Base-by-base conservation (phyloP, 257 asterid species). In the Solanum sitiens region DNA sequence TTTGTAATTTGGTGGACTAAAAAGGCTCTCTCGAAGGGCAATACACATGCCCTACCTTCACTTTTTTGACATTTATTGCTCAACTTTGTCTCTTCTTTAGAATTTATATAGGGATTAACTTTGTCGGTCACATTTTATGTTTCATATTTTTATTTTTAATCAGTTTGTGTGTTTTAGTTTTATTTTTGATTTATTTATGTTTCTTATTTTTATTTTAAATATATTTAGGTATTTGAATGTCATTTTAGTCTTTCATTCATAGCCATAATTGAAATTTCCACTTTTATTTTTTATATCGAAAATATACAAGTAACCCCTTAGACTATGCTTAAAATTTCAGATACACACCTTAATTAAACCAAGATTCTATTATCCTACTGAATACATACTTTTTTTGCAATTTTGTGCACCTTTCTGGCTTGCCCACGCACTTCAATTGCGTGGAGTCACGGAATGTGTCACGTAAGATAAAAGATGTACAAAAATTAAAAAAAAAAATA, bases 331-430 rank as follows among this genome's bases (percentile, higher is more conserved):
- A 0, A 37, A 37, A 37, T 37, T 5, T 1, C 0, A 37, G 39
- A 37, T 1, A 37, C 0, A 37, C 6, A 37, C 5, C 1, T 37
- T 37, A 37, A 37, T 37, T 37, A 37, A 35, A 5, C 6, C 5
- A 37, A 37, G 7, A 0, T 37, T 0, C 1, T 37, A 37, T 37
- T 1, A 37, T 35, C 0, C 1, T 35, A 1, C 6, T 35, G 7
- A 6, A 37, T 5, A 5, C 0, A 37, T 37, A 37, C 5, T 1
- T 37, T 37, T 37, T 37, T 37, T 0, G 2, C 6, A 5, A 37
- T 37, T 37, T 37, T 37, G 1, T 35, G 39, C 6, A 1, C 1
- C 7, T 37, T 37, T 37, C 5, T 37, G 0, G 0, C 7, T 37
- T 37, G 1, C 1, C 6, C 2, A 37, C 7, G 6, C 39, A 1